Evolutionary conservation across 108 stramenopile species (phyloP).

Genomic region (Chaetoceros muelleri): DNA sequence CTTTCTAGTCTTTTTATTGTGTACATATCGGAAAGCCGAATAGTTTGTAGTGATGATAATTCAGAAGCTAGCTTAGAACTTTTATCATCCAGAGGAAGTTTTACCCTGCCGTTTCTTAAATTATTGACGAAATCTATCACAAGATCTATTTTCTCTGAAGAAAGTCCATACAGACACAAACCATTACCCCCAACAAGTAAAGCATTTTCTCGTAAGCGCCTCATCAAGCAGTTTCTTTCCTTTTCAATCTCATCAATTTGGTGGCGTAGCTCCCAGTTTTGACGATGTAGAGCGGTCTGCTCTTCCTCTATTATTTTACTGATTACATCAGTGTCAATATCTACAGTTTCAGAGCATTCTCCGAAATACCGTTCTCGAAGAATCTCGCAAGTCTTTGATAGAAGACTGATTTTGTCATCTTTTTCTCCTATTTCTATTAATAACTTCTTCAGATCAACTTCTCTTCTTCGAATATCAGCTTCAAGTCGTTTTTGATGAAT

Average conservation of each 20-base stretch:
- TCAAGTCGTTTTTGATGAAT: conserved; percentile 54
- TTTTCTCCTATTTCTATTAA: conserved; percentile 21
- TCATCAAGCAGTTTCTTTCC: conserved; percentile 41
- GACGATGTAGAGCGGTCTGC: conserved; percentile 11
- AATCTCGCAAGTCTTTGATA: conserved; percentile 48
- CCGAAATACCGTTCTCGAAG: conserved; percentile 49
- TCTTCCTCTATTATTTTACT: conserved; percentile 33
- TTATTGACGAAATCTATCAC: conserved; percentile 48
- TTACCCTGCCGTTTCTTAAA: conserved; percentile 25
- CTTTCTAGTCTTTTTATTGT: conserved; percentile 39
- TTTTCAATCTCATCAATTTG: conserved; percentile 61
- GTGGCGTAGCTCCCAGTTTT: conserved; percentile 36
- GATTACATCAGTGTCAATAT: too few relatives aligned
- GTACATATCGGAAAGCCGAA: conserved; percentile 25
- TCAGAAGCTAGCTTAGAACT: conserved; percentile 25
- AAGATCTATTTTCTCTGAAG: conserved; percentile 19
- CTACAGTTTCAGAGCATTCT: conserved; percentile 36
- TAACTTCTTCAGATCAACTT: conserved; percentile 42
- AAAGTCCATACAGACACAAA: conserved; percentile 35
- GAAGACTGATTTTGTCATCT: conserved; percentile 32
- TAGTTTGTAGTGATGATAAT: conserved; percentile 26
- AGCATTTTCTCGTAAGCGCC: conserved; percentile 44
- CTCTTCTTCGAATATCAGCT: conserved; percentile 47
- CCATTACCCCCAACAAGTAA: conserved; percentile 43
- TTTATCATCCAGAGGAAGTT: conserved; percentile 41